Evolutionary conservation across 2,329 filamentous ascomycete species (phyloP), one percentile per base, ranked within the genome.

Genomic region (Aspergillus latus): DNA sequence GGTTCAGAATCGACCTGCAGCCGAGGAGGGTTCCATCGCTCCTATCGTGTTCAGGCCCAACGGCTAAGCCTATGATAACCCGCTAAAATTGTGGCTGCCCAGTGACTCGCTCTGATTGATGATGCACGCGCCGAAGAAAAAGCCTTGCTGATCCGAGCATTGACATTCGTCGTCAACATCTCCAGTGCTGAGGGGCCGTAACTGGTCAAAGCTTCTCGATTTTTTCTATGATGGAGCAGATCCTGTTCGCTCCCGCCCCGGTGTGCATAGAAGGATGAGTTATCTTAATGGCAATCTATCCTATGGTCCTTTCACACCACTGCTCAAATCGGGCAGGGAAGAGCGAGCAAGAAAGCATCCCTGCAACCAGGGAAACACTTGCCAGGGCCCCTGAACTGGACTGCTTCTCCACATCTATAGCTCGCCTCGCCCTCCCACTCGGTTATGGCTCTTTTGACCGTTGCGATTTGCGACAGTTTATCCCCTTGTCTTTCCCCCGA

Each of bases 201-300:
- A 54, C 54, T 71, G 67, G 70, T 60, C 68, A 66, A 68, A 71
- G 68, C 68, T 70, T 60, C 66, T 66, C 49, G 52, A 60, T 21
- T 21, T 61, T 60, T 48, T 40, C 56, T 59, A 52, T 66, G 59
- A 61, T 60, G 58, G 65, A 62, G 68, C 61, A 62, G 66, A 69
- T 70, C 64, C 61, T 63, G 61, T 64, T 66, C 63, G 58, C 60
- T 64, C 64, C 44, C 48, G 42, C 21, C 45, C 34, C 29, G 15
- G 49, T 29, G 5, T 28, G 36, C 26, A 37, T 49, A 37, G 32
- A 49, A 54, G 44, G 46, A 49, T 56, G 39, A 47, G 52, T 44
- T 59, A 49, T 45, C 48, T 56, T 45, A 32, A 49, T 43, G 49
- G 29, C 42, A 26, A 50, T 49, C 32, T 6, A 43, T 44, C 46